Evolutionary conservation across 2,329 filamentous ascomycete species (phyloP).

Genomic region (Biscogniauxia marginata): DNA sequence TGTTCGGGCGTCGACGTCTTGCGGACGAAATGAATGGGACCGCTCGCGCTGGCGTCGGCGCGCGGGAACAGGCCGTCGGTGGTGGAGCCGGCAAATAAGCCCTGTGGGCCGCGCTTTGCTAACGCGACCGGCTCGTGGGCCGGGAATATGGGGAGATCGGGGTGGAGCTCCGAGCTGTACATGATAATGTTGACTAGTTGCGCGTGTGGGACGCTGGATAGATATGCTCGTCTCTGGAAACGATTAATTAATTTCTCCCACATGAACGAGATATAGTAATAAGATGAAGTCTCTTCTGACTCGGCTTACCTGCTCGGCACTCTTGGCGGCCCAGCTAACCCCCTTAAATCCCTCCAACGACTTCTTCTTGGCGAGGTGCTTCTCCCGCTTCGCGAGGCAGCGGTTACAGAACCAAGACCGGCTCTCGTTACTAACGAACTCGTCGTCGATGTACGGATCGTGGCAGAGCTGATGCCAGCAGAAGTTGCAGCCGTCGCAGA

Average conservation of each 20-base stretch:
- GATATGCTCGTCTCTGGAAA: conserved; percentile 59
- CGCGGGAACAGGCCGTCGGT: conserved; percentile 33
- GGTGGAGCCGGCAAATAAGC: conserved; percentile 25
- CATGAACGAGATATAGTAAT: neutral
- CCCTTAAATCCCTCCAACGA: conserved; percentile 34
- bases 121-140: conserved; percentile 29
- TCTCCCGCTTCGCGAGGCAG: conserved; percentile 53
- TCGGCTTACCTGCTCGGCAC: conserved; percentile 38
- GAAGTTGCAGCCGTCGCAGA: conserved; percentile 78
- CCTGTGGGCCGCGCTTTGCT: conserved; percentile 27
- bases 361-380: conserved; percentile 40
- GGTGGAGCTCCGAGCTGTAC: conserved; percentile 58
- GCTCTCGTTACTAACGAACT: conserved; percentile 63
- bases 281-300: neutral
- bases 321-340: conserved; percentile 40
- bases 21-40: conserved; percentile 33
- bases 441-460: conserved; percentile 69
- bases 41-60: conserved; percentile 33
- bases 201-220: conserved; percentile 58
- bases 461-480: conserved; percentile 84
- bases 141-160: conserved; percentile 65
- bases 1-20: neutral
- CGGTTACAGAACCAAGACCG: conserved; percentile 70
- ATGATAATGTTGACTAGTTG: conserved; percentile 65
- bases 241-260: conserved; percentile 9